Evolutionary conservation across 106 monocot species (phyloP).

Genomic region (Apostasia shenzhenica): DNA sequence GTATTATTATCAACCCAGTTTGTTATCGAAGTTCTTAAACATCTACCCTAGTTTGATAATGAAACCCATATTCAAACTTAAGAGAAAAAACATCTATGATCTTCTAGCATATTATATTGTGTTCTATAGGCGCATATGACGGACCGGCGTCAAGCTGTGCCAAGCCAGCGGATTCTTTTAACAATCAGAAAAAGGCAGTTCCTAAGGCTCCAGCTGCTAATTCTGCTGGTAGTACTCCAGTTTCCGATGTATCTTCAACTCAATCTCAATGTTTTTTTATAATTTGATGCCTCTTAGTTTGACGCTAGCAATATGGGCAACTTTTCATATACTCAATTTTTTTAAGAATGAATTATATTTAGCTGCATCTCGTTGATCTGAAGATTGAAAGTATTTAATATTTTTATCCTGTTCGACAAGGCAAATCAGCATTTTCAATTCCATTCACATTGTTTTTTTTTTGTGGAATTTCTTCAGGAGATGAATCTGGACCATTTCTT

Average conservation of each 20-base stretch:
- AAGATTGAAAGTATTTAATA: neutral
- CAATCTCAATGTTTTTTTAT: too few relatives aligned
- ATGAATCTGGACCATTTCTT: slow-evolving; percentile 11
- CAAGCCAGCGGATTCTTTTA: slow-evolving; percentile 1
- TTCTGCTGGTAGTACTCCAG: neutral
- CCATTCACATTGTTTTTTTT: too few relatives aligned
- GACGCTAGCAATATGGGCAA: slow-evolving; percentile 1
- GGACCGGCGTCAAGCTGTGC: neutral
- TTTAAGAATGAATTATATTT: neutral
- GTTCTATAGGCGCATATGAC: neutral
- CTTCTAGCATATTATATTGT: neutral
- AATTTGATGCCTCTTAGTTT: neutral
- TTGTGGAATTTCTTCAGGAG: neutral
- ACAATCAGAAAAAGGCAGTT: slow-evolving; percentile 4
- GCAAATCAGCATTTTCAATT: neutral
- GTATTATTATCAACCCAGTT: slow-evolving; percentile 6
- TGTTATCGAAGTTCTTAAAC: neutral
- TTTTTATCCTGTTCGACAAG: neutral
- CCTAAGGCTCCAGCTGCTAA: slow-evolving; percentile 4
- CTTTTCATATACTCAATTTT: neutral
- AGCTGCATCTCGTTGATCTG: neutral
- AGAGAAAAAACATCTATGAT: too few relatives aligned
- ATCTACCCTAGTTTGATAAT: neutral
- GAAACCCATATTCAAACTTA: neutral
- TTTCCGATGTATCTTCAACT: neutral